Conservation (phyloP, 148 eudicot genomes). For the Limonium bicolor region DNA sequence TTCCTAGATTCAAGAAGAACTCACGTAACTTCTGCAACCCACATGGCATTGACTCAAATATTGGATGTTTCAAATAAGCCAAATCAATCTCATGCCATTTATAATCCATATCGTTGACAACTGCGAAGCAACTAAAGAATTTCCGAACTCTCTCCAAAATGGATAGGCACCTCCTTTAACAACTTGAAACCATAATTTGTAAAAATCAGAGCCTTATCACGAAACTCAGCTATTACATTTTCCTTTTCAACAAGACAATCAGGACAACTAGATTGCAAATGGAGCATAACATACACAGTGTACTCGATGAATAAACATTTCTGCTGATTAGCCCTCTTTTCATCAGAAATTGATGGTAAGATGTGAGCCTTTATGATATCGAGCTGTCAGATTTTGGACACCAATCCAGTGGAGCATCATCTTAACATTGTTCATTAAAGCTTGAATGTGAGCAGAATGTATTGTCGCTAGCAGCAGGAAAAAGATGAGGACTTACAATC, state of each 20-base stretch:
- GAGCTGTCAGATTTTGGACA: slow-evolving; percentile 66
- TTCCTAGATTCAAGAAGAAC: slow-evolving; percentile 66
- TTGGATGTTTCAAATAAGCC: slow-evolving; percentile 48
- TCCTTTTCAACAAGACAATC: slow-evolving; percentile 51
- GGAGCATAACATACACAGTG: slow-evolving; percentile 63
- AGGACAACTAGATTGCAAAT: slow-evolving; percentile 62
- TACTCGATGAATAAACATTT: slow-evolving; percentile 48
- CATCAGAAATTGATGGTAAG: slow-evolving; percentile 53
- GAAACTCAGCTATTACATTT: slow-evolving; percentile 41
- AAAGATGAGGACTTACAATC: slow-evolving; percentile 51
- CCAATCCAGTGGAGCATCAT: slow-evolving; percentile 65
- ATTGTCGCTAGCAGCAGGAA: slow-evolving; percentile 35
- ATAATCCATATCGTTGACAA: slow-evolving; percentile 36
- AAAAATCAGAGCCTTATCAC: slow-evolving; percentile 44
- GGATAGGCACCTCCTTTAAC: slow-evolving; percentile 45
- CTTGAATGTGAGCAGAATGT: slow-evolving; percentile 9
- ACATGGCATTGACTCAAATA: slow-evolving; percentile 31
- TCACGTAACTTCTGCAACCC: slow-evolving; percentile 53
- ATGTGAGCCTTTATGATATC: slow-evolving; percentile 70
- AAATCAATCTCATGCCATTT: slow-evolving; percentile 67
- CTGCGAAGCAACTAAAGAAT: slow-evolving; percentile 38
- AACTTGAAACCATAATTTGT: slow-evolving; percentile 68
- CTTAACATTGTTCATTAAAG: slow-evolving; percentile 26
- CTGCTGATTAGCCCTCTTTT: slow-evolving; percentile 10
- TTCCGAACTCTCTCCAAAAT: slow-evolving; percentile 64